Evolutionary conservation across 768 basidiomycete genomes (phyloP).

Genomic region (Tylopilus rubrobrunneus): DNA sequence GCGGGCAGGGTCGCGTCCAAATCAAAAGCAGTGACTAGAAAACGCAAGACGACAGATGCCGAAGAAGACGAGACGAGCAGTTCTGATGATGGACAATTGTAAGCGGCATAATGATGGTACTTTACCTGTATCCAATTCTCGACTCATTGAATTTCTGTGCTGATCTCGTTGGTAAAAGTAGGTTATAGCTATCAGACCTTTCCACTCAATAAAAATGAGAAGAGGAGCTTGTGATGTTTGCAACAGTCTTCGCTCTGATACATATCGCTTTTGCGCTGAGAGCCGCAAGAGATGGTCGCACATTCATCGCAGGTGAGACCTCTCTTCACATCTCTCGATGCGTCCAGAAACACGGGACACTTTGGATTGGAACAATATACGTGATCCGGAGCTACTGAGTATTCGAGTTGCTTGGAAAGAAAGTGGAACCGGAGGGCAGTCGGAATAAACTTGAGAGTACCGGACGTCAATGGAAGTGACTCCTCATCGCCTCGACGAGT

Average conservation of each 20-base stretch:
- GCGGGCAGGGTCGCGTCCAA: background rate
- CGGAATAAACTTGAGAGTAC: slow-evolving; percentile 15
- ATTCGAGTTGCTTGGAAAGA: slow-evolving; percentile 41
- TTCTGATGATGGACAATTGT: slow-evolving; percentile 6
- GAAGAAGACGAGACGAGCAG: slow-evolving; percentile 6
- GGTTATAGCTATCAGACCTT: background rate
- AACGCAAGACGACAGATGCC: background rate
- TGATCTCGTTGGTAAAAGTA: background rate
- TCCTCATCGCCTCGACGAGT: no score
- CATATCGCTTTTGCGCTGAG: slow-evolving; percentile 43
- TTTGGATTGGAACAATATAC: slow-evolving; percentile 47
- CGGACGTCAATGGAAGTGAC: no score
- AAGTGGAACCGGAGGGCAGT: slow-evolving; percentile 14
- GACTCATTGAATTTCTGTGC: background rate
- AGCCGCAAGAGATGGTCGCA: slow-evolving; percentile 35
- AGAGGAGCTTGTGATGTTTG: slow-evolving; percentile 30
- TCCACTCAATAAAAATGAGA: background rate
- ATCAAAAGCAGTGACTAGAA: slow-evolving; percentile 1
- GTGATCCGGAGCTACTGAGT: slow-evolving; percentile 36
- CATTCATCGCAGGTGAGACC: slow-evolving; percentile 42
- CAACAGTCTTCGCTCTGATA: slow-evolving; percentile 41
- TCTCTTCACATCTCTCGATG: slow-evolving; percentile 18
- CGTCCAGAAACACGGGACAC: slow-evolving; percentile 54
- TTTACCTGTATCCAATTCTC: background rate
- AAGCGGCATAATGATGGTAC: background rate